Percentiles rank a stretch among this genome's conserved stretches.
These are phyloP conservation scores for Coprinopsis strossmayeri DNA, from an alignment of 768 basidiomycete species.

Conservation along the genomic window DNA sequence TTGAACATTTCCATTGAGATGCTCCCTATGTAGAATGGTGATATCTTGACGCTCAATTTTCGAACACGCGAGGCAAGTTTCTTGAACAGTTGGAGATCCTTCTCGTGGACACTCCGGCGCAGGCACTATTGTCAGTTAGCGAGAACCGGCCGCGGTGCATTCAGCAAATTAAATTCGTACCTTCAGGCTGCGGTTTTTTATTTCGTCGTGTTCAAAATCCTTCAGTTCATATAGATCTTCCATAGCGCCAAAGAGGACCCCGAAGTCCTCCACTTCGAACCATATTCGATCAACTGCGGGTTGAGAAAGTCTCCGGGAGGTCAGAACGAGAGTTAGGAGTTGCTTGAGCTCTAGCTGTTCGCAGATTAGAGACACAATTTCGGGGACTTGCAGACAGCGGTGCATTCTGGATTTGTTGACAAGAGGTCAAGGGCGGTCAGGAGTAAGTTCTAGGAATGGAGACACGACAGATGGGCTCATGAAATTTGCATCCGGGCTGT, in stretches of 20 bases:
- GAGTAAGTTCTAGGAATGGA: too few species aligned
- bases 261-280: background rate
- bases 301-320: background rate
- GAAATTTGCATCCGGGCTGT: too few species aligned
- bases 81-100: background rate
- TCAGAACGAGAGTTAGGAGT: background rate
- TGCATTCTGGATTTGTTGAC: too few species aligned
- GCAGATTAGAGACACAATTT: background rate
- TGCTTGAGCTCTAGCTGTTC: background rate
- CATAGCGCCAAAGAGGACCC: background rate
- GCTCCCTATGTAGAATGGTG: too few species aligned
- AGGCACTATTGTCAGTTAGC: background rate
- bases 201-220: too few species aligned
- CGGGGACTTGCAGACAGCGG: background rate
- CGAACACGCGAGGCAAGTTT: background rate
- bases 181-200: too few species aligned
- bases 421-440: too few species aligned
- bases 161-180: too few species aligned
- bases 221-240: background rate
- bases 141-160: too few species aligned
- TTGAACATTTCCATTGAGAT: background rate
- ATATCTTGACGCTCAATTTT: background rate
- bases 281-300: background rate
- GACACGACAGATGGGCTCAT: too few species aligned
- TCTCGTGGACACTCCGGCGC: background rate